Base-by-base conservation (phyloP, 2,329 filamentous ascomycete species). In the Verticillium tricorpus region DNA sequence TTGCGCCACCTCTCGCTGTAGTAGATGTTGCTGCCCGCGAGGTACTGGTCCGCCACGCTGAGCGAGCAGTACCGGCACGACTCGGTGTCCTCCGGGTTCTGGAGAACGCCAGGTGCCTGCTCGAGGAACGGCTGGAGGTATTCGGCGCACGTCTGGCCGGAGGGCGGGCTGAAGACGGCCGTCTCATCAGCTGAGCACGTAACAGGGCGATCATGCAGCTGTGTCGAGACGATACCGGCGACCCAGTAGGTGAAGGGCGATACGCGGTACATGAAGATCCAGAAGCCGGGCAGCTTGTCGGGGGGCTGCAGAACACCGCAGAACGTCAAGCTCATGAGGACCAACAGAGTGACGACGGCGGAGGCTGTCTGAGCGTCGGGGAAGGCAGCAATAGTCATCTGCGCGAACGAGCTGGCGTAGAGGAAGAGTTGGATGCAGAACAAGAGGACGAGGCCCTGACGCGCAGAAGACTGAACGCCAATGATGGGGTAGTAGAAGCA, bases 191-290 rank as follows among this genome's bases (percentile, higher is more conserved):
- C 62, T 0, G 81, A 76, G 70, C 87, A 90, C 0, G 69, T 65
- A 19, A 90, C 80, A 0, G 69, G 52, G 2, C 86, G 77, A 15
- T 74, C 79, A 59, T 86, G 81, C 2, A 93, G 77, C 70, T 89
- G 84, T 0, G 88, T 90, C 1, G 86, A 80, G 2, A 90, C 80
- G 73, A 92, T 88, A 12, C 86, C 89, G 1, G 81, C 80, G 62
- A 92, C 85, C 80, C 81, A 85, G 73, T 91, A 91, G 0, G 86
- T 90, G 63, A 90, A 87, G 0, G 87, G 88, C 0, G 82, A 86
- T 12, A 86, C 78, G 31, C 85, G 82, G 73, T 91, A 90, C 89
- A 92, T 92, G 76, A 91, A 92, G 64, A 86, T 85, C 89, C 89
- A 93, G 77, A 92, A 92, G 0, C 85, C 81, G 0, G 89, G 89